A percentile compares a stretch with the other conserved stretches of the same genome.
Evolutionary conservation across 108 stramenopile species (phyloP).

Genomic region (Nannochloropsis oceanica): DNA sequence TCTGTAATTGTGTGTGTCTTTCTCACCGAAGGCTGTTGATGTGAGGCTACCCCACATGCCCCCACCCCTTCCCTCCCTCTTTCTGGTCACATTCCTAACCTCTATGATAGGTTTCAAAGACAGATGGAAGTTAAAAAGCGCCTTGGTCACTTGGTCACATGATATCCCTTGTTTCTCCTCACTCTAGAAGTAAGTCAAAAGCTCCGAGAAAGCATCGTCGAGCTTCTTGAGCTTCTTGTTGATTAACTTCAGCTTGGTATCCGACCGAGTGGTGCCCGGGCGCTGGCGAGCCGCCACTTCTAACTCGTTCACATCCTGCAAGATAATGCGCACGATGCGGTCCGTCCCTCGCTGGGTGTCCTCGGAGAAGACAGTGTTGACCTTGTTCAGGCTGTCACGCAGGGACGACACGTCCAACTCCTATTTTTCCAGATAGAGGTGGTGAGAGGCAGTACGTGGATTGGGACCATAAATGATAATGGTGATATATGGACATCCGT

Average conservation of each 20-base stretch:
- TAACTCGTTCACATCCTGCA: neutral
- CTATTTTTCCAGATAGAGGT: neutral
- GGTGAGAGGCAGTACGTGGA: neutral
- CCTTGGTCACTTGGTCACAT: too few species aligned
- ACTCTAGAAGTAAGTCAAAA: neutral
- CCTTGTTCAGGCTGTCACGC: neutral
- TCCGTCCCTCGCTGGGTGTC: neutral
- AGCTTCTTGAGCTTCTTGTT: slow-evolving; percentile 5
- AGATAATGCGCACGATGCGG: neutral
- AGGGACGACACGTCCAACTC: neutral
- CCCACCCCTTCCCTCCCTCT: too few species aligned
- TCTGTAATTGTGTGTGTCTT: too few species aligned
- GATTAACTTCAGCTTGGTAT: neutral
- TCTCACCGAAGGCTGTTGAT: too few species aligned
- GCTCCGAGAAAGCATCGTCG: neutral
- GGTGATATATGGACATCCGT: neutral
- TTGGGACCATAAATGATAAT: neutral
- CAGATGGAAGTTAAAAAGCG: too few species aligned
- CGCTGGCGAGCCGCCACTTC: neutral
- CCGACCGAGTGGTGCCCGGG: neutral
- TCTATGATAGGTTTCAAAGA: too few species aligned
- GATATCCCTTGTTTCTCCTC: neutral
- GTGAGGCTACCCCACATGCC: too few species aligned
- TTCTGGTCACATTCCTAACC: too few species aligned
- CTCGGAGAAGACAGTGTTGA: neutral